These are phyloP conservation scores for Epithele typhae DNA, from an alignment of 768 basidiomycete genomes.

Conservation along the genomic window DNA sequence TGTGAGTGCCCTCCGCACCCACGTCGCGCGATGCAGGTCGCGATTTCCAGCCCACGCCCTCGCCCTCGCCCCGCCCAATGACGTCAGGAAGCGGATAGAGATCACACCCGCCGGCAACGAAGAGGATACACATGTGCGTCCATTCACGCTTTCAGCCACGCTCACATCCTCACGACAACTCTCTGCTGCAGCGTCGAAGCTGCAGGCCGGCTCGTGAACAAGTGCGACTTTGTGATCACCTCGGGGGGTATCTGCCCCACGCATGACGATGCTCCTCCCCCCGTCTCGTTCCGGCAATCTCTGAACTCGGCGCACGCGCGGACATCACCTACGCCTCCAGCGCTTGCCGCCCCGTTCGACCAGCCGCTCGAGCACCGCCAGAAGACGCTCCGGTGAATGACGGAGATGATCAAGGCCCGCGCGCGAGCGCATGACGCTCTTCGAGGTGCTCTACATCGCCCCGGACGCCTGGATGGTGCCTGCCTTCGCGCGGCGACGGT, in stretches of 20 bases:
- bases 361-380: slow-evolving; percentile 66
- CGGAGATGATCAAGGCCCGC: slow-evolving; percentile 50
- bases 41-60: too few species aligned
- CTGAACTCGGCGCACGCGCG: slow-evolving; percentile 19
- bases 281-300: background rate
- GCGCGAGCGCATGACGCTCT: slow-evolving; percentile 84
- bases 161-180: too few species aligned
- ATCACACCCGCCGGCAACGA: slow-evolving; percentile 91
- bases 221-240: slow-evolving; percentile 88
- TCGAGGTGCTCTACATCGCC: slow-evolving; percentile 81
- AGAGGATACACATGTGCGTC: slow-evolving; percentile 81
- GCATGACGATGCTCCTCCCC: slow-evolving; percentile 66
- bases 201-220: slow-evolving; percentile 70
- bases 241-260: slow-evolving; percentile 91
- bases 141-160: too few species aligned
- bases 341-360: slow-evolving; percentile 80
- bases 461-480: slow-evolving; percentile 84
- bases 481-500: too few species aligned
- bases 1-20: slow-evolving; percentile 43
- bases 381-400: slow-evolving; percentile 77
- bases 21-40: too few species aligned
- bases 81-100: slow-evolving; percentile 77
- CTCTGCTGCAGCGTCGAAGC: slow-evolving; percentile 77
- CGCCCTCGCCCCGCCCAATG: too few species aligned
- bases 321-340: slow-evolving; percentile 91